These are phyloP conservation scores for Lasiodiplodia theobromae DNA, from an alignment of 2,329 filamentous ascomycete species.

Conservation along the genomic window DNA sequence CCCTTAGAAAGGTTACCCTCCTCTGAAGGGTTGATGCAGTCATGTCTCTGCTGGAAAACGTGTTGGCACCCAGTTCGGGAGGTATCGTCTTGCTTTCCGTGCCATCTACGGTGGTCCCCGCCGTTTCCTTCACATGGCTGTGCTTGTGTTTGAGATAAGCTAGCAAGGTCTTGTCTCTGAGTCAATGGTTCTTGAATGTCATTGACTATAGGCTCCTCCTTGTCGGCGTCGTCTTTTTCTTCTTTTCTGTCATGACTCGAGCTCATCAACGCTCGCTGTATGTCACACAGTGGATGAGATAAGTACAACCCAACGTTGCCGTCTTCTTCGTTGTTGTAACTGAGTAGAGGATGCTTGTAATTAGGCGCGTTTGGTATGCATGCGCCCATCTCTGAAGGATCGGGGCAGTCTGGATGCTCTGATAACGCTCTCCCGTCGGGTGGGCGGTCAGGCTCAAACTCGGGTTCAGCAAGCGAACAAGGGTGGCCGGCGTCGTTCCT, in stretches of 20 bases:
- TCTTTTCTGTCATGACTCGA: slow-evolving; percentile 13
- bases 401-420: slow-evolving; percentile 35
- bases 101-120: no score
- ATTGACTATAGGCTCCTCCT: not conserved
- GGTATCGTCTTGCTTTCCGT: no score
- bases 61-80: no score
- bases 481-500: not conserved
- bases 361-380: slow-evolving; percentile 54
- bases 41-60: slow-evolving; percentile 39
- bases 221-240: slow-evolving; percentile 41
- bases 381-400: slow-evolving; percentile 25
- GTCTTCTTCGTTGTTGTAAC: slow-evolving; percentile 44
- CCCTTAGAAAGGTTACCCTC: slow-evolving; percentile 30
- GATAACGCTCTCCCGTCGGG: slow-evolving; percentile 30
- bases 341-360: slow-evolving; percentile 71
- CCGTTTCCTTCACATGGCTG: not conserved
- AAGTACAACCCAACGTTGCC: slow-evolving; percentile 41
- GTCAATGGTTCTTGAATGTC: slow-evolving; percentile 22
- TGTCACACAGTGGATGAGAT: slow-evolving; percentile 38
- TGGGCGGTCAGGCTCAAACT: slow-evolving; percentile 30
- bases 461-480: slow-evolving; percentile 34
- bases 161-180: slow-evolving; percentile 35
- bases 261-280: not conserved
- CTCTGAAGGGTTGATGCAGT: slow-evolving; percentile 34
- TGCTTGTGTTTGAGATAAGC: slow-evolving; percentile 35